Percentiles rank a stretch among this genome's conserved stretches.
phyloP scores from a whole-genome alignment of 768 basidiomycete species.

The Suillus paluster region DNA sequence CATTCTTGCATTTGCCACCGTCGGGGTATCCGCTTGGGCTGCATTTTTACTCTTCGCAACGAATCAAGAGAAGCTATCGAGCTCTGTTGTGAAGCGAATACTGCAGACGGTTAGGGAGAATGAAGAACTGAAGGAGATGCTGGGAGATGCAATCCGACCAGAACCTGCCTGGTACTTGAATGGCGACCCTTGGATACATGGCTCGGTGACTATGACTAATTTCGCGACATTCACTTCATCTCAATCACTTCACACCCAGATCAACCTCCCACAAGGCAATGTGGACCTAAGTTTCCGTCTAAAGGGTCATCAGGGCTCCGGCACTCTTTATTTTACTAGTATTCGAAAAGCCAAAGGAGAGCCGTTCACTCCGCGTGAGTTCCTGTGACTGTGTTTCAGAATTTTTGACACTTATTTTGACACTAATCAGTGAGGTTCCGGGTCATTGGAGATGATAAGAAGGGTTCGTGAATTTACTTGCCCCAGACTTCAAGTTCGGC shows the following conservation, averaged over 20 bases:
- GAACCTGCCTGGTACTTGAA: constrained; percentile 59
- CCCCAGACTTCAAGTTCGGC: constrained; percentile 13
- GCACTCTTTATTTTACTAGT: constrained; percentile 84
- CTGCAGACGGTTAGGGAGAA: constrained; percentile 62
- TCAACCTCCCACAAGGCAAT: constrained; percentile 74
- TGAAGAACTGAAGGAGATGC: constrained; percentile 48
- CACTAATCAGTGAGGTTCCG: constrained; percentile 60
- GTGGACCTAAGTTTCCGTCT: constrained; percentile 80
- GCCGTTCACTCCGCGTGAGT: constrained; percentile 65
- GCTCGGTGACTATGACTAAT: constrained; percentile 52
- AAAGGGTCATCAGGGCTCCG: constrained; percentile 73
- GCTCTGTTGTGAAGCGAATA: constrained; percentile 72
- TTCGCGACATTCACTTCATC: not conserved
- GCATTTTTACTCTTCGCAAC: constrained; percentile 70
- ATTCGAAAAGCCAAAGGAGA: constrained; percentile 76
- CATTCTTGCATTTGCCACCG: constrained; percentile 48
- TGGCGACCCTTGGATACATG: constrained; percentile 72
- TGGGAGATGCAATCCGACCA: constrained; percentile 61
- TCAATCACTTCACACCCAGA: constrained; percentile 42
- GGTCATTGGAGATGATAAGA: constrained; percentile 67
- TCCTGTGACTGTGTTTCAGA: not conserved
- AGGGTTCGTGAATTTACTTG: constrained; percentile 42
- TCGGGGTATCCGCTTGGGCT: constrained; percentile 68
- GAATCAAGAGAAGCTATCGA: constrained; percentile 79
- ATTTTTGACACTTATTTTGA: not conserved